Conservation (phyloP, 176 grass and related monocot species). For the Aegilops umbellulata region DNA sequence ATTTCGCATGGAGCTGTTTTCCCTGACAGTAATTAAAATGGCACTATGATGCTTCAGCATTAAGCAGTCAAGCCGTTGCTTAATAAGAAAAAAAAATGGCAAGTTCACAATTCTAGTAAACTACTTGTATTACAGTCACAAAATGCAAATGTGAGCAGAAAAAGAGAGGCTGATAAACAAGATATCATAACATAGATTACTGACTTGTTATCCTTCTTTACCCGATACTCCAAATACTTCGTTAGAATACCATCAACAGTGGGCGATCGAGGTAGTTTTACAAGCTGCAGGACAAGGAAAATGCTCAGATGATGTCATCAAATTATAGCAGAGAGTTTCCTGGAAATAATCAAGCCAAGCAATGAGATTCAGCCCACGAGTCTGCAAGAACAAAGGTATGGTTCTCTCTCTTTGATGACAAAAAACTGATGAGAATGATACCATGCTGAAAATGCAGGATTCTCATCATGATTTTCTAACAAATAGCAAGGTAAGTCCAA, state of each 20-base stretch:
- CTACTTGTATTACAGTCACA: not conserved
- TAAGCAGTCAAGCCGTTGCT: not conserved
- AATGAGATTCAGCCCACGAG: not conserved
- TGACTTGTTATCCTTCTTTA: slow-evolving; percentile 92
- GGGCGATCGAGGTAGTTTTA: slow-evolving; percentile 88
- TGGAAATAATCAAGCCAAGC: not conserved
- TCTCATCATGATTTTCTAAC: not conserved
- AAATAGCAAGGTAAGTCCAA: not conserved
- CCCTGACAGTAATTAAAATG: not conserved
- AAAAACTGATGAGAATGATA: not conserved
- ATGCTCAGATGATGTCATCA: slow-evolving; percentile 16
- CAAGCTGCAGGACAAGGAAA: slow-evolving; percentile 63
- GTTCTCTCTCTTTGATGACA: not conserved
- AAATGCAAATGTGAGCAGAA: not conserved
- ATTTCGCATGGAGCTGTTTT: not conserved
- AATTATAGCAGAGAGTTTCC: slow-evolving; percentile 19
- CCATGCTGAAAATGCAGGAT: not conserved
- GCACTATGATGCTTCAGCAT: not conserved
- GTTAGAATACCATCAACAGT: slow-evolving; percentile 92
- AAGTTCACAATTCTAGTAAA: not conserved
- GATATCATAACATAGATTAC: slow-evolving; percentile 35
- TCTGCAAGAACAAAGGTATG: not conserved
- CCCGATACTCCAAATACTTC: slow-evolving; percentile 79
- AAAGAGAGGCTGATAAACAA: not conserved
- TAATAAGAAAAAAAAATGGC: not conserved